phyloP scores from a whole-genome alignment of 768 basidiomycete species.

The Trametes coccinea region DNA sequence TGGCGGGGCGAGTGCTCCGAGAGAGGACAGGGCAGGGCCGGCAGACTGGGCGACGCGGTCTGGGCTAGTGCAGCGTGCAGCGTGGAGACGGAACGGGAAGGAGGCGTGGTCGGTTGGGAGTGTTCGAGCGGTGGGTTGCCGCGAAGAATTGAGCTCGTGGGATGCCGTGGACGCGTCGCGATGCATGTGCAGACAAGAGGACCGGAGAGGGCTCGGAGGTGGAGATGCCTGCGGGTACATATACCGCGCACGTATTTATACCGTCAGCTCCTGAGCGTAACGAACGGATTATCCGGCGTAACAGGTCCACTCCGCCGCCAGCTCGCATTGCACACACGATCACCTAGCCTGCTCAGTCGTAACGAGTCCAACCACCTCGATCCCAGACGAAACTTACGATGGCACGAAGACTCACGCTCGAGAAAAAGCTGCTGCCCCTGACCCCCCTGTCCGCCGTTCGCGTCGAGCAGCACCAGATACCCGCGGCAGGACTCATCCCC shows the following conservation, averaged over 20 bases:
- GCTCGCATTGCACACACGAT: no score
- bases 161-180: background rate
- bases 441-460: slow-evolving; percentile 30
- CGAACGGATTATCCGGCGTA: background rate
- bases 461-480: slow-evolving; percentile 35
- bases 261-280: background rate
- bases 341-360: background rate
- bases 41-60: background rate
- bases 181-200: background rate
- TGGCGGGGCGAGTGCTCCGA: background rate
- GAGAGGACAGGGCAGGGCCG: background rate
- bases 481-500: slow-evolving; percentile 35
- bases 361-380: background rate
- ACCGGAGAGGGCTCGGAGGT: background rate
- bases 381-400: background rate
- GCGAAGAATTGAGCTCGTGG: slow-evolving; percentile 3
- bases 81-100: background rate
- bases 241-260: no score
- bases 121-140: slow-evolving; percentile 1
- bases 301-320: background rate
- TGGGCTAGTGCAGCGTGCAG: background rate
- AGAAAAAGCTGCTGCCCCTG: slow-evolving; percentile 18
- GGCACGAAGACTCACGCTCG: slow-evolving; percentile 4
- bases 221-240: background rate
- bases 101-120: background rate